Evolutionary conservation across 2,329 filamentous ascomycete species (phyloP).

Genomic region (Fusarium zealandicum): DNA sequence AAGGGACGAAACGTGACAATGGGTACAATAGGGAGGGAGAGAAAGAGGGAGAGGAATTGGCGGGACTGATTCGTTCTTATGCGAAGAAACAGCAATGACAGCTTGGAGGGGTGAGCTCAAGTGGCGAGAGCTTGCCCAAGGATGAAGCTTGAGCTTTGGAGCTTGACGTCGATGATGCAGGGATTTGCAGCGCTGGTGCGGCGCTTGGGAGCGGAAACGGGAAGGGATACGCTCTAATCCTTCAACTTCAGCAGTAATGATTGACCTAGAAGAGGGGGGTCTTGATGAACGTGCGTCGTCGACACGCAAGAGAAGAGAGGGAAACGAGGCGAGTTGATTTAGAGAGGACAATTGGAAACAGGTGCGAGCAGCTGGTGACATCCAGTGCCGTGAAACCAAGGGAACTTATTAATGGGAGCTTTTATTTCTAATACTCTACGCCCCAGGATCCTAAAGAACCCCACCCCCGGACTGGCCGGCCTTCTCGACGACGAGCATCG

Average conservation of each 20-base stretch:
- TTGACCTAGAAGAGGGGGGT: slow-evolving; percentile 11
- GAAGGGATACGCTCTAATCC: slow-evolving; percentile 25
- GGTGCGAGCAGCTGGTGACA: slow-evolving; percentile 5
- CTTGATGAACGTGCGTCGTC: background rate
- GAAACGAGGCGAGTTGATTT: slow-evolving; percentile 1
- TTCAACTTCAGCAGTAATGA: slow-evolving; percentile 13
- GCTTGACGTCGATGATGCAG: slow-evolving; percentile 33
- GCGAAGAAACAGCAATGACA: slow-evolving; percentile 9
- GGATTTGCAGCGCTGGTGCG: slow-evolving; percentile 23
- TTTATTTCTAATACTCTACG: too few relatives aligned
- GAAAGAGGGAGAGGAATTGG: background rate
- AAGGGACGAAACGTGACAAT: slow-evolving; percentile 3
- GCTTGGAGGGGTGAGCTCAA: slow-evolving; percentile 17
- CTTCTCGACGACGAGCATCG: slow-evolving; percentile 9
- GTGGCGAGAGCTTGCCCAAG: slow-evolving; percentile 21
- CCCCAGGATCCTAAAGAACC: slow-evolving; percentile 7
- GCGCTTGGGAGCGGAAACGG: slow-evolving; percentile 26
- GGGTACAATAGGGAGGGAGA: background rate
- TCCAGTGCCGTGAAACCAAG: background rate
- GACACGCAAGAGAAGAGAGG: background rate
- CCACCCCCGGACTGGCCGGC: slow-evolving; percentile 16
- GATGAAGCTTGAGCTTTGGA: slow-evolving; percentile 24
- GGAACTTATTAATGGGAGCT: too few relatives aligned
- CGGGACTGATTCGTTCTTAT: slow-evolving; percentile 15
- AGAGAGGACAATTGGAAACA: background rate